Conservation (phyloP, 2,329 filamentous ascomycete species). For the Aaosphaeria arxii region DNA sequence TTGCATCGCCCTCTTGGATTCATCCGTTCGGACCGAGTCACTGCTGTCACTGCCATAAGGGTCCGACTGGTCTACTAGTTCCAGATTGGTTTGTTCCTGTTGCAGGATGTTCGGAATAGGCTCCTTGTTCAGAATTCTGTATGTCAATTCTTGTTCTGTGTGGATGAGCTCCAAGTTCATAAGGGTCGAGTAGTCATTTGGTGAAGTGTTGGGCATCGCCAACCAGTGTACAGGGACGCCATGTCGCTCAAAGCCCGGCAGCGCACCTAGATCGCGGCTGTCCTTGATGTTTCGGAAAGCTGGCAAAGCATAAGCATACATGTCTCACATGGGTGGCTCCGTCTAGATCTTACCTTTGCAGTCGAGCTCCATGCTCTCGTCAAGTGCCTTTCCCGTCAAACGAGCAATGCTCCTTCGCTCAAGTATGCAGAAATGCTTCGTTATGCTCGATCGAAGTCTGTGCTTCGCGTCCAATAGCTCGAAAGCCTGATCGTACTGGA, state of each 20-base stretch:
- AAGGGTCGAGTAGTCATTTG: slow-evolving; percentile 11
- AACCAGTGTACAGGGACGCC: background rate
- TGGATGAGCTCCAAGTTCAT: slow-evolving; percentile 6
- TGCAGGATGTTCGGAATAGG: background rate
- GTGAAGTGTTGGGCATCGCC: background rate
- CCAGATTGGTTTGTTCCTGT: background rate
- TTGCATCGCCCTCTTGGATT: background rate
- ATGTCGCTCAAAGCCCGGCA: slow-evolving; percentile 20
- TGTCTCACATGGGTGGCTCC: too few relatives aligned
- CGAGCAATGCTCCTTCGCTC: slow-evolving; percentile 31
- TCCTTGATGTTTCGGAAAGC: slow-evolving; percentile 18
- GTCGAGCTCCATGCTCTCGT: slow-evolving; percentile 14
- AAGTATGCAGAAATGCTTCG: slow-evolving; percentile 28
- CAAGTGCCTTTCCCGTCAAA: slow-evolving; percentile 20
- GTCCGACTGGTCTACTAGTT: background rate
- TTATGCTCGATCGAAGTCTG: slow-evolving; percentile 24
- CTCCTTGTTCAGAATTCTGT: background rate
- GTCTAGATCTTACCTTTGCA: slow-evolving; percentile 13
- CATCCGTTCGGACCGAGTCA: background rate
- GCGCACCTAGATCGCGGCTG: slow-evolving; percentile 22
- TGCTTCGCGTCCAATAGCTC: slow-evolving; percentile 21
- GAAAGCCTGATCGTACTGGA: slow-evolving; percentile 26
- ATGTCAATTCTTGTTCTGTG: background rate
- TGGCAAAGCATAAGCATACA: slow-evolving; percentile 1
- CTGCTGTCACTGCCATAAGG: background rate